Evolutionary conservation across 805 yeast genomes (phyloP).

Genomic region (Metschnikowia colocasiae): DNA sequence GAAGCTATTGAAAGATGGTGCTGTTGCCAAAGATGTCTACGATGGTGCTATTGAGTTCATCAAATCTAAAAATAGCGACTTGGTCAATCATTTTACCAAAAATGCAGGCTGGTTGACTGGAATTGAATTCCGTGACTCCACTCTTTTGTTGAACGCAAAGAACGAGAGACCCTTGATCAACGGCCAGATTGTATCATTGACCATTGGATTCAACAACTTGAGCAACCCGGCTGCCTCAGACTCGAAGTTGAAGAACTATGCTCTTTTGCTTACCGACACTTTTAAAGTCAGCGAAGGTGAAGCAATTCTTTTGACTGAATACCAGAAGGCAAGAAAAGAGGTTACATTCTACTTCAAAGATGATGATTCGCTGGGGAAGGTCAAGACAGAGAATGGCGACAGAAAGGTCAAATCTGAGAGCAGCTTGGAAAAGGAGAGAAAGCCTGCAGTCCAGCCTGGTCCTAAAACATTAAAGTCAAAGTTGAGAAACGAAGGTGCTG

Average conservation of each 20-base stretch:
- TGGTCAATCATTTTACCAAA: conserved; percentile 62
- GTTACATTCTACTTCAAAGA: conserved; percentile 80
- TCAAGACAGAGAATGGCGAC: conserved; percentile 18
- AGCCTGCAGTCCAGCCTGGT: conserved; percentile 30
- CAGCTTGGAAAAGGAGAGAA: conserved; percentile 31
- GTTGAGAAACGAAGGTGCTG: conserved; percentile 69
- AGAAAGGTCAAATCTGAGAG: conserved; percentile 37
- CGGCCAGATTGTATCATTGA: conserved; percentile 71
- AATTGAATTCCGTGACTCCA: conserved; percentile 80
- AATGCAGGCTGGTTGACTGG: conserved; percentile 89
- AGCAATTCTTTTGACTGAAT: conserved; percentile 67
- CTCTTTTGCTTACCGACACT: conserved; percentile 77
- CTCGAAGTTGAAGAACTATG: conserved; percentile 56
- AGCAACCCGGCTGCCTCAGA: conserved; percentile 43
- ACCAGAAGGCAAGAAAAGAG: conserved; percentile 67
- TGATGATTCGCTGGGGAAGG: conserved; percentile 48
- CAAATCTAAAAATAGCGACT: conserved; percentile 57
- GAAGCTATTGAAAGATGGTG: conserved; percentile 60
- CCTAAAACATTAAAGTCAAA: conserved; percentile 76
- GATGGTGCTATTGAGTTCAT: conserved; percentile 58
- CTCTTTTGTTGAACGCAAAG: conserved; percentile 67
- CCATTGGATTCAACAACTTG: conserved; percentile 72
- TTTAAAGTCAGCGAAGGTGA: conserved; percentile 61
- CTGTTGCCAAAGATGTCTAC: conserved; percentile 63
- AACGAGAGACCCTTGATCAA: conserved; percentile 63